A percentile compares a stretch with the other conserved stretches of the same genome.
Conservation (phyloP, 2,329 filamentous ascomycete genomes). For the Knoxdaviesia capensis region DNA sequence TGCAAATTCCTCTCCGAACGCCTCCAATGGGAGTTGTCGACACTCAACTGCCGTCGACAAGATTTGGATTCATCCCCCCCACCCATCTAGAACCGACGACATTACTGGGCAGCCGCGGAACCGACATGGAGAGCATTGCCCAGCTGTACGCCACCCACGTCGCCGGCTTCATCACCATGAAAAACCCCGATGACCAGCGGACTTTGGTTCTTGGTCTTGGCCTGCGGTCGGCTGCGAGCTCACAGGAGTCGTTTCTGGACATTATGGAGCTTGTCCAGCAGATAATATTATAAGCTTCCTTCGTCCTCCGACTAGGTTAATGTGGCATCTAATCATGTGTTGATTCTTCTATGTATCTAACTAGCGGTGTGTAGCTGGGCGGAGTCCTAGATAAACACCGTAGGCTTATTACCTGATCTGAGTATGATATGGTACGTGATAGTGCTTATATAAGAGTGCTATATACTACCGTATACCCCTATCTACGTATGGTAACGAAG, state of each 20-base stretch:
- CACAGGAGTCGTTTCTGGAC: constrained; percentile 41
- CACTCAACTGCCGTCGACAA: constrained; percentile 28
- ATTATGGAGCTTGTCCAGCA: constrained; percentile 41
- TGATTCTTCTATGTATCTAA: too few relatives aligned
- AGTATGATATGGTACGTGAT: too few relatives aligned
- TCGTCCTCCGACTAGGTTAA: not conserved
- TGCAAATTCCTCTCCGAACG: constrained; percentile 60
- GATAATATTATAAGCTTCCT: constrained; percentile 20
- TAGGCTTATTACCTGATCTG: too few relatives aligned
- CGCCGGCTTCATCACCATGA: constrained; percentile 56
- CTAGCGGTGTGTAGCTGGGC: too few relatives aligned
- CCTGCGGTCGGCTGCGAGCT: constrained; percentile 25
- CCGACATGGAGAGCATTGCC: constrained; percentile 62
- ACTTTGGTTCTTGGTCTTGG: constrained; percentile 43
- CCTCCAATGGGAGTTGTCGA: constrained; percentile 44
- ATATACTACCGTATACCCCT: too few relatives aligned
- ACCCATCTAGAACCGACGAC: constrained; percentile 72
- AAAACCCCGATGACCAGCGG: constrained; percentile 42
- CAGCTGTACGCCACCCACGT: constrained; percentile 83
- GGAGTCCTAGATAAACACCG: too few relatives aligned
- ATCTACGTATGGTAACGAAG: too few relatives aligned
- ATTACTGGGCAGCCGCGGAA: constrained; percentile 63
- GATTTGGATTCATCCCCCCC: constrained; percentile 38
- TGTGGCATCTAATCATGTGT: too few relatives aligned
- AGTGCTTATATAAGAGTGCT: too few relatives aligned